Percentiles rank a stretch among this genome's conserved stretches.
These are phyloP conservation scores for Tagetes patula DNA, from an alignment of 129 eudicot species.

Conservation along the genomic window DNA sequence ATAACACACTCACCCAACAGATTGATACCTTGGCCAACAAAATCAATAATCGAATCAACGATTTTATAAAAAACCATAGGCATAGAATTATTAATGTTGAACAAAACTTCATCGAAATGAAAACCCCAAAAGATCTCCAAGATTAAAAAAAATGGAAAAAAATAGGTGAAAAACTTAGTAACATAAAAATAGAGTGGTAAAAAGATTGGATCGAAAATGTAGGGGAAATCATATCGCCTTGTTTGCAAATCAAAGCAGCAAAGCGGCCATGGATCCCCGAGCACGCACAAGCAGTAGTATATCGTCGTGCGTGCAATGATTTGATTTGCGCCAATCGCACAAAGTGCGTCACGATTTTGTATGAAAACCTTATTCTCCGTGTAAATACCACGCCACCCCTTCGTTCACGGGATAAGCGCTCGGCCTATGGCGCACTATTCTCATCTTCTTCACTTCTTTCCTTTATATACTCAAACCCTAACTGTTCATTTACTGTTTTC, in stretches of 20 bases:
- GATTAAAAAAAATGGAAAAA: background rate
- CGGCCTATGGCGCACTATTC: constrained; percentile 55
- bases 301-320: constrained; percentile 15
- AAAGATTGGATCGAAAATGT: constrained; percentile 21
- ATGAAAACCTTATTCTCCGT: constrained; percentile 50
- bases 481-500: background rate
- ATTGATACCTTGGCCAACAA: no score
- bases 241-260: constrained; percentile 43
- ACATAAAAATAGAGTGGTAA: background rate
- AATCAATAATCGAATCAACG: no score
- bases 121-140: background rate
- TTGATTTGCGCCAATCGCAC: constrained; percentile 61
- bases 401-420: constrained; percentile 59
- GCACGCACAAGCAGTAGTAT: constrained; percentile 39
- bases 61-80: no score
- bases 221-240: constrained; percentile 50
- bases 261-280: constrained; percentile 57
- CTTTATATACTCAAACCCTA: constrained; percentile 39
- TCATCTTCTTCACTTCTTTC: background rate
- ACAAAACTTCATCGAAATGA: background rate
- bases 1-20: no score
- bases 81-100: background rate
- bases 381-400: constrained; percentile 81
- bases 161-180: background rate
- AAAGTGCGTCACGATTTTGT: constrained; percentile 43